Evolutionary conservation across 2,329 filamentous ascomycete genomes (phyloP).

Genomic region (Niveomyces coronatus): DNA sequence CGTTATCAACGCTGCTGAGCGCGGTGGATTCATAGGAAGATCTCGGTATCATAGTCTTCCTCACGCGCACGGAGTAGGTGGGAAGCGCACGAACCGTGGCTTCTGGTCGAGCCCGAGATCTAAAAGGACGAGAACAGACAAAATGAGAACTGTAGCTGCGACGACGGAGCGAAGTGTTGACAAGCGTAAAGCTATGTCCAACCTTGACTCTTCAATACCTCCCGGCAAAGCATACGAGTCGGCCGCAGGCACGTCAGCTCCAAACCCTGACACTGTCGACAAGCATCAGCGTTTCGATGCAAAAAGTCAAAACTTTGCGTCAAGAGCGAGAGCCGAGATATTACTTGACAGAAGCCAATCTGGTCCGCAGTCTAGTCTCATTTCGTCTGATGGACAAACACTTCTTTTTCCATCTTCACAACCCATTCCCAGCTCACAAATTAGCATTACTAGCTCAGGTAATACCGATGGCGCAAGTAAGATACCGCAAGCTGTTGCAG

Average conservation of each 20-base stretch:
- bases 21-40: constrained; percentile 23
- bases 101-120: constrained; percentile 5
- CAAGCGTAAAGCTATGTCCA: neutral
- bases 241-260: constrained; percentile 26
- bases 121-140: neutral
- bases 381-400: neutral
- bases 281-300: constrained; percentile 58
- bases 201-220: neutral
- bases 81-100: constrained; percentile 11
- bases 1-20: constrained; percentile 31
- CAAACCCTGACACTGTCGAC: constrained; percentile 69
- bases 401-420: constrained; percentile 6
- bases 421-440: neutral
- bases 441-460: neutral
- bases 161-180: neutral
- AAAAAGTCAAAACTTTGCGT: constrained; percentile 48
- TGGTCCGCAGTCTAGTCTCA: neutral
- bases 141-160: neutral
- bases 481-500: constrained; percentile 4
- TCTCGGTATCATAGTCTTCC: constrained; percentile 10
- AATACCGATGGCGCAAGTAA: neutral
- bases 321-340: constrained; percentile 36
- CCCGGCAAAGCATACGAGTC: constrained; percentile 4
- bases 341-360: constrained; percentile 5
- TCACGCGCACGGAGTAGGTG: neutral